Evolutionary conservation across 495 filamentous ascomycete species (phyloP).

Genomic region (Penicillium samsonianum): DNA sequence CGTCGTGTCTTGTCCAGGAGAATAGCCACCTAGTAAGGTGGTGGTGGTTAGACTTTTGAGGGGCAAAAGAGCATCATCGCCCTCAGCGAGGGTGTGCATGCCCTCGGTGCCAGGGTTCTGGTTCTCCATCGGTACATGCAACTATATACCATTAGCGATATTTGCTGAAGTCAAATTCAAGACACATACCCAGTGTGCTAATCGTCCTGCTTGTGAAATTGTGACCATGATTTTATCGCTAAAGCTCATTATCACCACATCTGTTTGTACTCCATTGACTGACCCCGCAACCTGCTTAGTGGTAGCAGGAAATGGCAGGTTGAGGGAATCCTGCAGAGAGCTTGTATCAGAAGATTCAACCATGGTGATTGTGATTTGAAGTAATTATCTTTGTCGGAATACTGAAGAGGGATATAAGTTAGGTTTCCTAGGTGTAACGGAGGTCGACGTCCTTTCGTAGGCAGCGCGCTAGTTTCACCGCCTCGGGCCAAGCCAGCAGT

Average conservation of each 20-base stretch:
- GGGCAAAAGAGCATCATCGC: slow-evolving; percentile 68
- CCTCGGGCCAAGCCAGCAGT: slow-evolving; percentile 17
- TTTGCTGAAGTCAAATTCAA: not conserved
- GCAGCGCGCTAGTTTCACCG: slow-evolving; percentile 30
- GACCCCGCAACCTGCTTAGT: slow-evolving; percentile 65
- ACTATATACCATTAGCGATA: slow-evolving; percentile 50
- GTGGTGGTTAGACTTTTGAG: slow-evolving; percentile 80
- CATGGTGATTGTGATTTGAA: slow-evolving; percentile 28
- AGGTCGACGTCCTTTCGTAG: slow-evolving; percentile 3
- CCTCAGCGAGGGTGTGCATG: slow-evolving; percentile 46
- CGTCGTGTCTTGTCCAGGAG: slow-evolving; percentile 73
- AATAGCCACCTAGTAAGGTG: slow-evolving; percentile 83
- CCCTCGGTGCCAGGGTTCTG: slow-evolving; percentile 58
- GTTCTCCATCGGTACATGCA: slow-evolving; percentile 82
- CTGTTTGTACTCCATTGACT: slow-evolving; percentile 68
- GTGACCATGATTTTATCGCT: slow-evolving; percentile 92
- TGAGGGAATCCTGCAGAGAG: slow-evolving; percentile 36
- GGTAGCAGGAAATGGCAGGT: slow-evolving; percentile 71
- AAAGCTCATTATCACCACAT: slow-evolving; percentile 70
- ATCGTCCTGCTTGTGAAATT: slow-evolving; percentile 78
- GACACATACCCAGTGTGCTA: slow-evolving; percentile 86
- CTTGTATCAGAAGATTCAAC: slow-evolving; percentile 30
- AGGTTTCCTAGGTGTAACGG: not conserved
- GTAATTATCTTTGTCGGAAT: not conserved
- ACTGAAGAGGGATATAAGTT: not conserved